A percentile compares a stretch with the other conserved stretches of the same genome.
Conservation (phyloP, 2,329 filamentous ascomycete genomes). For the Ascosphaera acerosa region DNA sequence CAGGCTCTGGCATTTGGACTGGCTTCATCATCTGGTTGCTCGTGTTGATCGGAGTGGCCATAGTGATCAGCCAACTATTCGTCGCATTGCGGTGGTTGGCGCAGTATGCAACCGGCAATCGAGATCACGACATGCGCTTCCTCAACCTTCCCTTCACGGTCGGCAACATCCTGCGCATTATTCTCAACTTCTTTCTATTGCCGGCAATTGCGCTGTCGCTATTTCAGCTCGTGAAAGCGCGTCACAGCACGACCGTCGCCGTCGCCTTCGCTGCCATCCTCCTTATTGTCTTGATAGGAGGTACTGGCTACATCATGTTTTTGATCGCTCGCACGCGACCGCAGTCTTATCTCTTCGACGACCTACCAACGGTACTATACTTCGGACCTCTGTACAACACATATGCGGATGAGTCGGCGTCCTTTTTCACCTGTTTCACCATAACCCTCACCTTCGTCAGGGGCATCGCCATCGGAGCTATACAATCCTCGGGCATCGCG, state of each 20-base stretch:
- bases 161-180: slow-evolving; percentile 56
- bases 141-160: slow-evolving; percentile 79
- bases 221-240: slow-evolving; percentile 66
- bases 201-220: slow-evolving; percentile 69
- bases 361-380: slow-evolving; percentile 63
- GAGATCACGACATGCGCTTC: slow-evolving; percentile 64
- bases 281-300: slow-evolving; percentile 44
- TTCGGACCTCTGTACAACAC: slow-evolving; percentile 96
- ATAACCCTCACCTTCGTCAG: slow-evolving; percentile 64
- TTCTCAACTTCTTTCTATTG: slow-evolving; percentile 80
- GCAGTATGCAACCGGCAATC: slow-evolving; percentile 41
- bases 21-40: slow-evolving; percentile 83
- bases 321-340: slow-evolving; percentile 61
- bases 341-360: slow-evolving; percentile 73
- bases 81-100: slow-evolving; percentile 57
- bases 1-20: slow-evolving; percentile 64
- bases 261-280: slow-evolving; percentile 53
- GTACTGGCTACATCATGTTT: slow-evolving; percentile 54
- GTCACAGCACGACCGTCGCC: slow-evolving; percentile 39
- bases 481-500: slow-evolving; percentile 78
- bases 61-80: slow-evolving; percentile 46
- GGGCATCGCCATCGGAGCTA: slow-evolving; percentile 71
- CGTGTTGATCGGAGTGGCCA: slow-evolving; percentile 42
- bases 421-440: slow-evolving; percentile 59
- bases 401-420: slow-evolving; percentile 75